These are phyloP conservation scores for Blastobotrys petasosporus DNA, from an alignment of 1,139 yeast genomes.

Conservation along the genomic window DNA sequence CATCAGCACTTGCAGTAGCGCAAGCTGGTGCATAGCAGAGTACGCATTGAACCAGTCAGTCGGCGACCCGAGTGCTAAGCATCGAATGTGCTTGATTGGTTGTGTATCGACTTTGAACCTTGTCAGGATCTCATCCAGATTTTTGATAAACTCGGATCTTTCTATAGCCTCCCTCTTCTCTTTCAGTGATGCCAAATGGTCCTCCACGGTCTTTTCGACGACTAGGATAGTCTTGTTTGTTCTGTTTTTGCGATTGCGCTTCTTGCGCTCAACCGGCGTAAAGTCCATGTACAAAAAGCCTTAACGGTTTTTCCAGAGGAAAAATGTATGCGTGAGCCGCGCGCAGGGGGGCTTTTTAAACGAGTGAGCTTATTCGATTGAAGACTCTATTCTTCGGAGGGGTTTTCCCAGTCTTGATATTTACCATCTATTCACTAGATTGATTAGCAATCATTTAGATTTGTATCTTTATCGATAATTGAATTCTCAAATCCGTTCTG, in stretches of 20 bases:
- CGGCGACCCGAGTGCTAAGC: conserved; percentile 72
- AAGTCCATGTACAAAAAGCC: conserved; percentile 6
- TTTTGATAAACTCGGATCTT: conserved; percentile 15
- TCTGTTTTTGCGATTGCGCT: conserved; percentile 11
- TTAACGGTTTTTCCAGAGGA: background rate
- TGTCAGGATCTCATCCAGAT: conserved; percentile 8
- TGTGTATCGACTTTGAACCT: conserved; percentile 3
- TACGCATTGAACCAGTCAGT: conserved; percentile 37
- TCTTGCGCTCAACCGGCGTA: conserved; percentile 7
- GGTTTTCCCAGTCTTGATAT: too few species aligned
- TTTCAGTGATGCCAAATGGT: conserved; percentile 16
- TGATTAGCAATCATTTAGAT: too few species aligned
- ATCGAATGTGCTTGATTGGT: conserved; percentile 40
- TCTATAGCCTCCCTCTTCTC: conserved; percentile 12
- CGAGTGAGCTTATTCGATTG: background rate
- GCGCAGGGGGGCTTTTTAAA: background rate
- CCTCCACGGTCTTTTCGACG: conserved; percentile 22
- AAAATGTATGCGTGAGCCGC: too few species aligned
- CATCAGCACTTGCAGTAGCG: conserved; percentile 43
- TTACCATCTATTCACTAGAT: too few species aligned
- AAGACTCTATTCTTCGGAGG: too few species aligned
- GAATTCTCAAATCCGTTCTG: too few species aligned
- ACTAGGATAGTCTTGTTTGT: conserved; percentile 15
- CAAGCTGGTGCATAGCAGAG: conserved; percentile 61
- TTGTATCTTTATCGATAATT: too few species aligned